Conservation (phyloP, 129 eudicot species). For the Centella asiatica region DNA sequence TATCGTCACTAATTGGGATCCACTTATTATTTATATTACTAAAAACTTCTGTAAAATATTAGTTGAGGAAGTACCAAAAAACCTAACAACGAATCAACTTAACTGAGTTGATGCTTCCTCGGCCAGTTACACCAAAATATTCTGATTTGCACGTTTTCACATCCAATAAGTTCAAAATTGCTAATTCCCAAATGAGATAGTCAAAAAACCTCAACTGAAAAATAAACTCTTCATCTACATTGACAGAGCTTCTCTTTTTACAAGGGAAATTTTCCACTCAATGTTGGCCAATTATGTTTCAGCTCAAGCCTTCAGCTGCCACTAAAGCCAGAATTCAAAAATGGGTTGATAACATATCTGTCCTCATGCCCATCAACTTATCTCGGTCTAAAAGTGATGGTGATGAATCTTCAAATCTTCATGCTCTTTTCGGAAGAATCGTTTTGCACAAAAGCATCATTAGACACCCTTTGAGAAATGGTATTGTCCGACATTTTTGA, state of each 20-base stretch:
- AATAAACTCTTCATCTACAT: background rate
- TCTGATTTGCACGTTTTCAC: no score
- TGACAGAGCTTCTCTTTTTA: background rate
- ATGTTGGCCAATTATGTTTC: slow-evolving; percentile 1
- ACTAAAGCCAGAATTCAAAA: slow-evolving; percentile 22
- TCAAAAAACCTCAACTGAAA: no score
- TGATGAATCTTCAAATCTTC: background rate
- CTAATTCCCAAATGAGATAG: no score
- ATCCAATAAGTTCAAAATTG: no score
- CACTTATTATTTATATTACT: no score
- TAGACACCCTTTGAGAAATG: slow-evolving; percentile 16
- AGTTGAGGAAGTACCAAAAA: no score
- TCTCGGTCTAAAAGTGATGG: slow-evolving; percentile 4
- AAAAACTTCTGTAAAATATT: no score
- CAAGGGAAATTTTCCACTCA: no score
- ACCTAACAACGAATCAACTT: no score
- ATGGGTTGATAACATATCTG: slow-evolving; percentile 13
- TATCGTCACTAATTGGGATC: no score
- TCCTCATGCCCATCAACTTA: slow-evolving; percentile 14
- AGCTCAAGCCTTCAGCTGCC: slow-evolving; percentile 34
- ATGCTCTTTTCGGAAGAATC: background rate
- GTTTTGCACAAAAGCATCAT: background rate
- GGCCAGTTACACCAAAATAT: no score
- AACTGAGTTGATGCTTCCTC: no score
- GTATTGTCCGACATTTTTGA: slow-evolving; percentile 5